phyloP scores from a whole-genome alignment of 164 flowering plant species.

The Cinnamomum micranthum region DNA sequence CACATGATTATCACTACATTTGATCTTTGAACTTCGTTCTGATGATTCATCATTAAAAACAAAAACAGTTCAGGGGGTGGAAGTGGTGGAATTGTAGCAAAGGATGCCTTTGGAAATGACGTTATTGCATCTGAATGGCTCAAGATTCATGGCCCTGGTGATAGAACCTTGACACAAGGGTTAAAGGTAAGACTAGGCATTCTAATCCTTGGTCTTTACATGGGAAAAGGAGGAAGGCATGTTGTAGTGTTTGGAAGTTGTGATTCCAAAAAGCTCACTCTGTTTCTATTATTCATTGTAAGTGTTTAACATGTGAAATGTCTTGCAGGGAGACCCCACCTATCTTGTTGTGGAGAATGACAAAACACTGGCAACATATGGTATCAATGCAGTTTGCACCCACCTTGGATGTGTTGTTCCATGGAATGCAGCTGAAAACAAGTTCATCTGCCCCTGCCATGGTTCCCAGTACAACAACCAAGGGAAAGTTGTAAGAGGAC shows the following conservation, averaged over 20 bases:
- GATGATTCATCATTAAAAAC: too few relatives aligned
- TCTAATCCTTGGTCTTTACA: too few relatives aligned
- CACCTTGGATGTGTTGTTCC: constrained; percentile 98
- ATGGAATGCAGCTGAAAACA: constrained; percentile 72
- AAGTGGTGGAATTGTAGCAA: constrained; percentile 63
- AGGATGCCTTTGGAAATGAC: constrained; percentile 91
- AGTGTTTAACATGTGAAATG: too few relatives aligned
- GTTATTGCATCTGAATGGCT: constrained; percentile 71
- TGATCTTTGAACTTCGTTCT: not conserved
- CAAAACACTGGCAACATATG: constrained; percentile 78
- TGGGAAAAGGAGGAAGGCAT: too few relatives aligned
- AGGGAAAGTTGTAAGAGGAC: constrained; percentile 88
- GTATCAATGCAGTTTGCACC: constrained; percentile 91
- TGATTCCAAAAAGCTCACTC: too few relatives aligned
- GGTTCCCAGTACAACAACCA: constrained; percentile 92
- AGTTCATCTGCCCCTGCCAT: constrained; percentile 93
- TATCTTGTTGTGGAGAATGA: constrained; percentile 90
- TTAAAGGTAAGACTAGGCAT: constrained; percentile 47
- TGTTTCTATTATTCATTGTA: too few relatives aligned
- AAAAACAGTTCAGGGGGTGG: constrained; percentile 47
- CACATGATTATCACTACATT: not conserved
- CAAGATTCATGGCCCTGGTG: constrained; percentile 84
- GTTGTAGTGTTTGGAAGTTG: too few relatives aligned
- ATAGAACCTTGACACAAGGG: constrained; percentile 82
- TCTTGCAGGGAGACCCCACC: constrained; percentile 83